Evolutionary conservation across 352 stramenopile species (phyloP).

Genomic region (Pythium graminicola): DNA sequence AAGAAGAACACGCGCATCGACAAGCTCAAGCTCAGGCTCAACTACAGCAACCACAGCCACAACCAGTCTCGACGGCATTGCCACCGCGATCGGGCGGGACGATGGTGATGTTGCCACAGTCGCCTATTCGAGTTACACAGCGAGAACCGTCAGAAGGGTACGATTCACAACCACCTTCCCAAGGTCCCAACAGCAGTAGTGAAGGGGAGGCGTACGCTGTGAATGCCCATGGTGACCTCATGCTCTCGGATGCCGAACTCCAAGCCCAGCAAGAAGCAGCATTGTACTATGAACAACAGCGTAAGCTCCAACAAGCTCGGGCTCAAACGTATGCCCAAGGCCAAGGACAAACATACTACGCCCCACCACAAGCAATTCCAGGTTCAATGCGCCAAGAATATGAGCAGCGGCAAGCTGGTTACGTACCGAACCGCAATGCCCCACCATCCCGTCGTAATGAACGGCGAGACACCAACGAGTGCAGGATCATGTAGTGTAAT

Average conservation of each 20-base stretch:
- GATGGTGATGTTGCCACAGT: not conserved
- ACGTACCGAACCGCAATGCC: slow-evolving; percentile 18
- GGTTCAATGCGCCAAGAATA: slow-evolving; percentile 26
- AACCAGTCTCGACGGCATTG: not conserved
- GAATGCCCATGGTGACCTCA: slow-evolving; percentile 44
- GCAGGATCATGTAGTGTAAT: slow-evolving; percentile 38
- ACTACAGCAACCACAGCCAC: not conserved
- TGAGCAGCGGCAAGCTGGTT: slow-evolving; percentile 37
- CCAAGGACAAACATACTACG: not conserved
- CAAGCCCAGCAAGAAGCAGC: slow-evolving; percentile 52
- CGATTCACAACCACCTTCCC: slow-evolving; percentile 18
- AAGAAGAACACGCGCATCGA: slow-evolving; percentile 45
- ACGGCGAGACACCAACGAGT: slow-evolving; percentile 32
- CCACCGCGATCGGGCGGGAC: not conserved
- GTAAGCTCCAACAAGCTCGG: slow-evolving; percentile 26
- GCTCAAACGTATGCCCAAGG: not conserved
- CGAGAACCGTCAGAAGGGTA: slow-evolving; percentile 15
- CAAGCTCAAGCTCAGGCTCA: not conserved
- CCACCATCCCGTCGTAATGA: not conserved
- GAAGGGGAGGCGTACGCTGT: slow-evolving; percentile 39
- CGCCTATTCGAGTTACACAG: not conserved
- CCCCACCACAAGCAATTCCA: not conserved
- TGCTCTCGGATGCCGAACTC: slow-evolving; percentile 57
- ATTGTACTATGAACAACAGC: slow-evolving; percentile 66
- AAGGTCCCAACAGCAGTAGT: slow-evolving; percentile 21